These are phyloP conservation scores for Chlorella sp. DNA, from an alignment of 139 green algal genomes.

Conservation along the genomic window DNA sequence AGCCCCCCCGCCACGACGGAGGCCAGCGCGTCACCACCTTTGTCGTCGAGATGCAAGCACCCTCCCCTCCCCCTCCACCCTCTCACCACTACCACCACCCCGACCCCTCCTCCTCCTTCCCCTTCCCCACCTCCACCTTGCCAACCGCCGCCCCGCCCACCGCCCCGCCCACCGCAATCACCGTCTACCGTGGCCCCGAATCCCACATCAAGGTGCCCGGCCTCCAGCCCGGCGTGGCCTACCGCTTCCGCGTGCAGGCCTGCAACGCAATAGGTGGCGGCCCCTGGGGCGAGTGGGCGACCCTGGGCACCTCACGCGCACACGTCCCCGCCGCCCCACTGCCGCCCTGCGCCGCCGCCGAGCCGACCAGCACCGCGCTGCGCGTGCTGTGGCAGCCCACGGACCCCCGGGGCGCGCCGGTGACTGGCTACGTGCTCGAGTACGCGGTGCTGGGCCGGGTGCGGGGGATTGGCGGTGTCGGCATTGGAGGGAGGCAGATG, in stretches of 20 bases:
- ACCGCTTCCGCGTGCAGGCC: conserved; percentile 38
- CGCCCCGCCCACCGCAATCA: not conserved
- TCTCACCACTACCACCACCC: too few relatives aligned
- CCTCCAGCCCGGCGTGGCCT: conserved; percentile 31
- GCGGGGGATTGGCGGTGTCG: too few relatives aligned
- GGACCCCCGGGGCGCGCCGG: conserved; percentile 26
- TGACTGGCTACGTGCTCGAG: conserved; percentile 41
- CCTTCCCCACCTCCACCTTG: too few relatives aligned
- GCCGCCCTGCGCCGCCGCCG: conserved; percentile 5
- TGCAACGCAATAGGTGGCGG: conserved; percentile 34
- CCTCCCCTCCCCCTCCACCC: too few relatives aligned
- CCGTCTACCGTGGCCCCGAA: conserved; percentile 11
- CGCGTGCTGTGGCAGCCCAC: conserved; percentile 35
- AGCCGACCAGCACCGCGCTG: conserved; percentile 16
- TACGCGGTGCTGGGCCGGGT: conserved; percentile 11
- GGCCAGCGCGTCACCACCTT: conserved; percentile 43
- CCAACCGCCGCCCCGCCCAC: too few relatives aligned
- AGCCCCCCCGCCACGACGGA: conserved; percentile 49
- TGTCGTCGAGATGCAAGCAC: conserved; percentile 39
- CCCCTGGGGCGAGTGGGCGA: conserved; percentile 25
- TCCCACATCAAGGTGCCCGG: conserved; percentile 10
- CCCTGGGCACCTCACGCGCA: conserved; percentile 6
- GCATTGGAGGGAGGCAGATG: too few relatives aligned
- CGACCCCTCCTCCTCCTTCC: too few relatives aligned
- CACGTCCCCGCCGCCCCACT: conserved; percentile 11